Base-by-base conservation (phyloP, 495 filamentous ascomycete species). In the Friedmanniomyces simplex region DNA sequence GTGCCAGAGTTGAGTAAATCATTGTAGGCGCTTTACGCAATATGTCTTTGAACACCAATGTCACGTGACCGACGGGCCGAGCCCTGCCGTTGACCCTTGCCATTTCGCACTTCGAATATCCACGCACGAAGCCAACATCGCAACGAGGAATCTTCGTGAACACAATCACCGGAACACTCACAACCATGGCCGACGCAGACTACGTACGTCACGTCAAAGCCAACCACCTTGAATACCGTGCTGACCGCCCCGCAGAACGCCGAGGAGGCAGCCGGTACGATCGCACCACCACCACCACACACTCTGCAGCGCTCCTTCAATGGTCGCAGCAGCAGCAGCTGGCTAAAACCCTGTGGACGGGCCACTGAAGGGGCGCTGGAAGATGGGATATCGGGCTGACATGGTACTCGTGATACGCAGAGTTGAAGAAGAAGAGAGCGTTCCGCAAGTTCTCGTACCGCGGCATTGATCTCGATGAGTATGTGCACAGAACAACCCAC, bases 401-500 rank as follows among this genome's bases (percentile, higher is more conserved):
- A 57, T 14, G 69, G 25, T 16, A 60, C 59, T 49, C 60, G 24
- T 34, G 61, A 66, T 1, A 8, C 28, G 61, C 73, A 86, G 83
- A 96, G 84, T 81, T 96, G 78, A 96, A 98, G 89, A 95, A 89
- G 83, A 93, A 83, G 79, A 95, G 91, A 89, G 79, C 89, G 70
- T 97, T 97, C 88, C 87, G 91, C 79, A 97, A 97, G 84, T 98
- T 98, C 76, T 93, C 91, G 66, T 98, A 96, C 86, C 90, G 93
- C 72, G 93, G 93, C 66, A 87, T 97, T 76, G 93, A 98, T 74
- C 91, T 98, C 75, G 93, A 98, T 75, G 87, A 94, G 91, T 96
- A 88, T 67, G 87, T 32, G 28, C 10, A 4, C 28, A 32, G 78
- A 5, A 43, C 62, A 43, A 25, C 54, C 34, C 54, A 55, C 24